Evolutionary conservation across 805 yeast genomes (phyloP).

Genomic region (Saccharomycopsis guyanensis): DNA sequence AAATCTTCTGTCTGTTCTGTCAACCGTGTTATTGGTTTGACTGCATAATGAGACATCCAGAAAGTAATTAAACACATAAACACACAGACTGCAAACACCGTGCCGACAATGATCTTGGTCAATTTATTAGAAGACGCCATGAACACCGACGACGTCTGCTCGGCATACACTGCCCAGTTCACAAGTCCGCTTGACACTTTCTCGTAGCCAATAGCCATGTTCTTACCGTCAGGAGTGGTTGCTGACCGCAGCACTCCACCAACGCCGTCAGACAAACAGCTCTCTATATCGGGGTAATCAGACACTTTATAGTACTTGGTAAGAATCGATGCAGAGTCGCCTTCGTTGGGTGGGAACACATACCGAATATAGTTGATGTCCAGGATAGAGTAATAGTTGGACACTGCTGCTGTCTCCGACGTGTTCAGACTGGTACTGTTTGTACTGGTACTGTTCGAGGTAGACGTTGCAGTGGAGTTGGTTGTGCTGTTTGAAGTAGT

Average conservation of each 20-base stretch:
- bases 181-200: constrained; percentile 26
- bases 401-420: constrained; percentile 5
- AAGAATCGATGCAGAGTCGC: constrained; percentile 8
- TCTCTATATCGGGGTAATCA: constrained; percentile 26
- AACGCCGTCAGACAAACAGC: constrained; percentile 30
- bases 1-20: constrained; percentile 71
- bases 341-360: constrained; percentile 34
- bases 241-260: constrained; percentile 38
- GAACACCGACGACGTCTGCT: constrained; percentile 53
- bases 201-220: constrained; percentile 52
- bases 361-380: constrained; percentile 24
- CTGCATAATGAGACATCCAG: constrained; percentile 78
- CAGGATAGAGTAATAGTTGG: constrained; percentile 11
- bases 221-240: constrained; percentile 29
- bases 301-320: constrained; percentile 21
- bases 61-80: constrained; percentile 69
- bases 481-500: neutral
- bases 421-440: neutral
- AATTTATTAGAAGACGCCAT: constrained; percentile 55
- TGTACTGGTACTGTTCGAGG: neutral
- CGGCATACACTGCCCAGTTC: constrained; percentile 69
- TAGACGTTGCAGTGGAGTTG: neutral
- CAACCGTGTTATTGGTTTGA: constrained; percentile 70
- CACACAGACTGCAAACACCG: constrained; percentile 70
- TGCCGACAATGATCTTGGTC: constrained; percentile 65